Evolutionary conservation across 768 basidiomycete species (phyloP).

Genomic region (Agrocybe chaxingu): DNA sequence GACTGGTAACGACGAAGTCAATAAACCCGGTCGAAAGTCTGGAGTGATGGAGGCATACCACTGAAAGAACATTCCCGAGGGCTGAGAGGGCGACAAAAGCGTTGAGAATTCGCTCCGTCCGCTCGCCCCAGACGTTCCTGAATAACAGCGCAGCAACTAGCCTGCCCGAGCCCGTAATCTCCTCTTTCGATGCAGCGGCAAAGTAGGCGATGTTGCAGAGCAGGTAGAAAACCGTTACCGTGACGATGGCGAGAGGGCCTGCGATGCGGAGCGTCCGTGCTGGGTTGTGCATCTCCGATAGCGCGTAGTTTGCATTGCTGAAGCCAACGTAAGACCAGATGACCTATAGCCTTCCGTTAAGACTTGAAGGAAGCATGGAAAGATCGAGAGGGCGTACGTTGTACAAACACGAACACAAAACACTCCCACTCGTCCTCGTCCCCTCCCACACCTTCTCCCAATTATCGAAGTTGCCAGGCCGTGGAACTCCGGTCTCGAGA

Average conservation of each 20-base stretch:
- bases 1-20: slow-evolving; percentile 9
- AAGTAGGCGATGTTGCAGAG: slow-evolving; percentile 66
- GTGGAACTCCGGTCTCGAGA: slow-evolving; percentile 17
- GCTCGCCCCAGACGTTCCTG: slow-evolving; percentile 57
- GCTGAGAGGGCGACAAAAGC: slow-evolving; percentile 50
- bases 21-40: slow-evolving; percentile 26
- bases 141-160: slow-evolving; percentile 67
- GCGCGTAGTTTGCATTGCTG: slow-evolving; percentile 64
- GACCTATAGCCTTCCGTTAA: slow-evolving; percentile 29
- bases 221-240: slow-evolving; percentile 55
- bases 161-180: slow-evolving; percentile 55
- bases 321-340: slow-evolving; percentile 56
- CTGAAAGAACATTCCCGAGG: slow-evolving; percentile 55
- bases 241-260: slow-evolving; percentile 54
- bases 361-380: background rate
- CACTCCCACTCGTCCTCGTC: slow-evolving; percentile 34
- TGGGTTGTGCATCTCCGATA: slow-evolving; percentile 63
- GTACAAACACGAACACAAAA: slow-evolving; percentile 49
- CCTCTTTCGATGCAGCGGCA: slow-evolving; percentile 60
- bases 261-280: slow-evolving; percentile 61
- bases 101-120: slow-evolving; percentile 33
- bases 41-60: slow-evolving; percentile 34
- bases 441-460: slow-evolving; percentile 31
- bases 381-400: slow-evolving; percentile 22
- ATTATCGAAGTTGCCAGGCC: slow-evolving; percentile 27